Conservation (phyloP, 1,284 basidiomycete species). For the Cystobasidium sp. region DNA sequence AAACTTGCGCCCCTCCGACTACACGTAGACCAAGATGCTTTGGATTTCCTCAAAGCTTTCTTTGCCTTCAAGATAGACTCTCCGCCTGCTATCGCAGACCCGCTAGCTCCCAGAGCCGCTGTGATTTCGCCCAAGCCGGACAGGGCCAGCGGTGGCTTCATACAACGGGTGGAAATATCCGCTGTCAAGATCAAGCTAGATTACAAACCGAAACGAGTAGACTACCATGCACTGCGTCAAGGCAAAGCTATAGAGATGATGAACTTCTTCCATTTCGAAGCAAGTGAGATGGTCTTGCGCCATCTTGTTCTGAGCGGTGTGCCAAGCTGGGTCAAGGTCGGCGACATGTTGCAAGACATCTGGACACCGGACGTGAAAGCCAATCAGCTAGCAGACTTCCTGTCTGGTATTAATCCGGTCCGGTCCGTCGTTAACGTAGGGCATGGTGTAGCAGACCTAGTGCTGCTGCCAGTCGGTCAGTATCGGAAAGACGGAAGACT, state of each 20-base stretch:
- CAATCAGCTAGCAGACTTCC: slow-evolving; percentile 93
- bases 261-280: slow-evolving; percentile 99
- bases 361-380: slow-evolving; percentile 99
- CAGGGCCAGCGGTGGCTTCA: slow-evolving; percentile 12
- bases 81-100: slow-evolving; percentile 51
- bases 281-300: slow-evolving; percentile 93
- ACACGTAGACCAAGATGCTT: slow-evolving; percentile 96
- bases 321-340: slow-evolving; percentile 83
- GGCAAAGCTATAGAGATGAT: slow-evolving; percentile 94
- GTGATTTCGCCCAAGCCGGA: slow-evolving; percentile 27
- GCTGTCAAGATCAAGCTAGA: slow-evolving; percentile 86
- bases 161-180: slow-evolving; percentile 75
- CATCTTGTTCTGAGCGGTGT: slow-evolving; percentile 87
- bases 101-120: slow-evolving; percentile 58
- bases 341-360: slow-evolving; percentile 88
- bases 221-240: slow-evolving; percentile 87
- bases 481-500: slow-evolving; percentile 96
- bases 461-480: slow-evolving; percentile 93
- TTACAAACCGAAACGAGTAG: slow-evolving; percentile 96
- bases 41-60: slow-evolving; percentile 96
- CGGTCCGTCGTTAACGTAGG: slow-evolving; percentile 95
- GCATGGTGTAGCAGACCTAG: slow-evolving; percentile 91
- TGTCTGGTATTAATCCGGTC: slow-evolving; percentile 95
- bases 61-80: slow-evolving; percentile 79
- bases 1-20: slow-evolving; percentile 86